phyloP scores from a whole-genome alignment of 139 green algal genomes.

The Trebouxia sp. region DNA sequence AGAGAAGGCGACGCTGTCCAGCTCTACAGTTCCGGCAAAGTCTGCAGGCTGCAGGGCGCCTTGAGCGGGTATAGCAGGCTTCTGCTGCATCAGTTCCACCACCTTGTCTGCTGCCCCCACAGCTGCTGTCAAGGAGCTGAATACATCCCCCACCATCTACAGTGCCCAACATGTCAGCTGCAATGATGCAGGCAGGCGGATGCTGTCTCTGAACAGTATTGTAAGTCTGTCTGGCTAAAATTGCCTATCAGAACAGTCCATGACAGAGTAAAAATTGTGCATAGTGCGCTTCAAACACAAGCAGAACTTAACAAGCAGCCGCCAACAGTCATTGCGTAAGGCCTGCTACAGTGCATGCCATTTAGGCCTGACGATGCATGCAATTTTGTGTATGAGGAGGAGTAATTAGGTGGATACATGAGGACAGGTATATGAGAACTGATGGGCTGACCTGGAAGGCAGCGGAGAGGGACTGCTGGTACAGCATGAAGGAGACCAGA shows the following conservation, averaged over 20 bases:
- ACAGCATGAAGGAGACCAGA: conserved; percentile 85
- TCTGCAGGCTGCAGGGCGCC: conserved; percentile 38
- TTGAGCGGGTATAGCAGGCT: conserved; percentile 37
- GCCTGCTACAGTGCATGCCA: no score
- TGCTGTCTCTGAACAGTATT: no score
- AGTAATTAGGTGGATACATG: no score
- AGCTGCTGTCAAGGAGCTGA: conserved; percentile 69
- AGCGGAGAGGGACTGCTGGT: conserved; percentile 69
- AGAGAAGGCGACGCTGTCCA: conserved; percentile 74
- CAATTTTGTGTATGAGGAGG: no score
- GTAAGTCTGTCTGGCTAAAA: no score
- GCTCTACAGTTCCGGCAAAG: conserved; percentile 60
- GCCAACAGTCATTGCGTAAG: neutral
- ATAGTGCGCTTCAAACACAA: no score
- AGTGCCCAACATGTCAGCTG: neutral
- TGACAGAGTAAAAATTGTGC: no score
- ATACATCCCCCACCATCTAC: conserved; percentile 77
- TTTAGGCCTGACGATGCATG: no score
- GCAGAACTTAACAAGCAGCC: no score
- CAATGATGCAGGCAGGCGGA: no score
- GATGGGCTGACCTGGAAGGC: conserved; percentile 61
- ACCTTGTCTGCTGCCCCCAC: conserved; percentile 88
- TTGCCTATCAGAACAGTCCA: no score
- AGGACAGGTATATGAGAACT: no score
- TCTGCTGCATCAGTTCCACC: conserved; percentile 63